A percentile compares a stretch with the other conserved stretches of the same genome.
Evolutionary conservation across 2,329 filamentous ascomycete genomes (phyloP).

Genomic region (Tolypocladium guangdongense): DNA sequence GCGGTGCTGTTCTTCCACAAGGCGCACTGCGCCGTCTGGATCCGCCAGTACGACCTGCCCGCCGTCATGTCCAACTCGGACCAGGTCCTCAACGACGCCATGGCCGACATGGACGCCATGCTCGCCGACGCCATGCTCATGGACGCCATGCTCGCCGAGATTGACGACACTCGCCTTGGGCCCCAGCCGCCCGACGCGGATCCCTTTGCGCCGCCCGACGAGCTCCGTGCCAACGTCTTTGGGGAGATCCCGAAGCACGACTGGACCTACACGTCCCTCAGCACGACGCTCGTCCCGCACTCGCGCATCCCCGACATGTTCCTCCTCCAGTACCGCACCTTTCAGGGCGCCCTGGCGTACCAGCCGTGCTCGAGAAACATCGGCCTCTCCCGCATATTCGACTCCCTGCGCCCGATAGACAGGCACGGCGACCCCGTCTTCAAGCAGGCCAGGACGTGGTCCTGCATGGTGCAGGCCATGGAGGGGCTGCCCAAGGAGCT

Average conservation of each 20-base stretch:
- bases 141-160: conserved; percentile 1
- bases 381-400: conserved; percentile 10
- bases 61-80: conserved; percentile 1
- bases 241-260: conserved; percentile 13
- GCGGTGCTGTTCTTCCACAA: conserved; percentile 16
- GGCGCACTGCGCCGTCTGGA: conserved; percentile 9
- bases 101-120: conserved; percentile 1
- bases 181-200: not conserved
- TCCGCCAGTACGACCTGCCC: conserved; percentile 8
- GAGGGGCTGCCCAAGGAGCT: conserved; percentile 14
- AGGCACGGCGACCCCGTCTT: conserved; percentile 13
- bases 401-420: conserved; percentile 11
- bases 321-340: conserved; percentile 17
- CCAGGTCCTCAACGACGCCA: not conserved
- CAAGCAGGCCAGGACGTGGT: conserved; percentile 18
- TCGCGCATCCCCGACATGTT: conserved; percentile 8
- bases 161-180: not conserved
- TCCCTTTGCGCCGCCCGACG: not conserved
- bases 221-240: not conserved
- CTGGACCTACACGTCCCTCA: conserved; percentile 11
- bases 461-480: conserved; percentile 15
- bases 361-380: conserved; percentile 17
- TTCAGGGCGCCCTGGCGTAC: conserved; percentile 13
- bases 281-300: conserved; percentile 12
- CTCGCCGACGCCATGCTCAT: conserved; percentile 3